phyloP scores from a whole-genome alignment of 208 protist species.

The Leishmania martiniquensis region DNA sequence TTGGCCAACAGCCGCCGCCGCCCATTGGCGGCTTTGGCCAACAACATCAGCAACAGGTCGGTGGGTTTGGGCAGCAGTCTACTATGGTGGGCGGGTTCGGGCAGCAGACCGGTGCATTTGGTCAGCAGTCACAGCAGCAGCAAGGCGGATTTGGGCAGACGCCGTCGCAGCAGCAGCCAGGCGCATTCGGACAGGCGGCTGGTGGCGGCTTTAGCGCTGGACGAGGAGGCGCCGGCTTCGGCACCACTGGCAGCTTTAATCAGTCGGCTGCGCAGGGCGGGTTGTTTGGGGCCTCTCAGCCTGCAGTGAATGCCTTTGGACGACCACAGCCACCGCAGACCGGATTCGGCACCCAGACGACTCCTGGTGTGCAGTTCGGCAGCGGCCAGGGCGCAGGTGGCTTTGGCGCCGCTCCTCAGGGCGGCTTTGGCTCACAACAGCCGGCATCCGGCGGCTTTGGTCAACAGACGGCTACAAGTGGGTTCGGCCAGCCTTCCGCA shows the following conservation, averaged over 20 bases:
- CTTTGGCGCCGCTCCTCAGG: slow-evolving; percentile 27
- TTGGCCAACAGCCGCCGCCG: slow-evolving; percentile 49
- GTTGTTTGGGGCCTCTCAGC: slow-evolving; percentile 14
- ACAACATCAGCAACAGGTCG: slow-evolving; percentile 21
- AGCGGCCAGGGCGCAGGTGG: slow-evolving; percentile 22
- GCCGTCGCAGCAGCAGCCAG: not conserved
- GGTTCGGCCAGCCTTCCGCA: slow-evolving; percentile 34
- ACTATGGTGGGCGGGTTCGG: slow-evolving; percentile 46
- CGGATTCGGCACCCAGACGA: slow-evolving; percentile 22
- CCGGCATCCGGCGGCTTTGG: slow-evolving; percentile 35
- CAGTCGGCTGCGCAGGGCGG: slow-evolving; percentile 9
- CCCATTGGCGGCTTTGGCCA: slow-evolving; percentile 63
- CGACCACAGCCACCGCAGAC: slow-evolving; percentile 21
- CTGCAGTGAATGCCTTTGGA: slow-evolving; percentile 13
- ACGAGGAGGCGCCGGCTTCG: slow-evolving; percentile 12
- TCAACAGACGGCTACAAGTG: slow-evolving; percentile 14
- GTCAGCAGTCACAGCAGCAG: slow-evolving; percentile 34
- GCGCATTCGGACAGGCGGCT: slow-evolving; percentile 36
- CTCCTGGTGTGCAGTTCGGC: slow-evolving; percentile 11
- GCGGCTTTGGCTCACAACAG: slow-evolving; percentile 22
- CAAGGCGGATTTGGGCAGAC: slow-evolving; percentile 41
- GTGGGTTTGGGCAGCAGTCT: slow-evolving; percentile 39
- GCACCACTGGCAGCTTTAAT: slow-evolving; percentile 14
- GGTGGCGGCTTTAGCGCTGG: slow-evolving; percentile 33
- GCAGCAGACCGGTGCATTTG: slow-evolving; percentile 51